Evolutionary conservation across 2,329 filamentous ascomycete genomes (phyloP).

Genomic region (Cryphonectria parasitica): DNA sequence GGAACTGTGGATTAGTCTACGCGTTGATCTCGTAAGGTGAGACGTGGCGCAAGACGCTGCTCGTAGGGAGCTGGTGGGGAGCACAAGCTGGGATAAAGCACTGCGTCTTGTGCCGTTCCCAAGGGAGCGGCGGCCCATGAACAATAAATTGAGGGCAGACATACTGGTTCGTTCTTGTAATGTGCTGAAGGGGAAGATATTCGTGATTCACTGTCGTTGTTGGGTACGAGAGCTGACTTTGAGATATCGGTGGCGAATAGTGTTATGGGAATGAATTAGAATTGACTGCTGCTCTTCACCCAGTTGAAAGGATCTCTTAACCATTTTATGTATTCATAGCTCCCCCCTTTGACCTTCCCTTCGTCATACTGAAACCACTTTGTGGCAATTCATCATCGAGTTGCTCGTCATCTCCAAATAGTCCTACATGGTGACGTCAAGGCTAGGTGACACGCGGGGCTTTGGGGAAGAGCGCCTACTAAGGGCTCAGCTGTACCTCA

Average conservation of each 20-base stretch:
- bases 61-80: not conserved
- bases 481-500: not conserved
- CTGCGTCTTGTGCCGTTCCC: not conserved
- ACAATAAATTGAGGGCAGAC: constrained; percentile 16
- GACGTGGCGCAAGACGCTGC: not conserved
- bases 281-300: not conserved
- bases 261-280: not conserved
- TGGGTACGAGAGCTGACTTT: not conserved
- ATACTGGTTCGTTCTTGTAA: constrained; percentile 15
- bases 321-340: constrained; percentile 1
- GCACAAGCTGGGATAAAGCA: not conserved
- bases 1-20: constrained; percentile 15
- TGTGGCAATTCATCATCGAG: constrained; percentile 17
- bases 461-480: not conserved
- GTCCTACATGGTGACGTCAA: constrained; percentile 16
- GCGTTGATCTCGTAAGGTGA: not conserved
- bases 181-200: not conserved
- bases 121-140: not conserved
- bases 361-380: constrained; percentile 12
- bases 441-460: constrained; percentile 1
- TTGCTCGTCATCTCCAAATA: constrained; percentile 12
- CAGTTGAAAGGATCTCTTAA: no score
- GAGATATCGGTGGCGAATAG: not conserved
- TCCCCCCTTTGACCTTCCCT: not conserved
- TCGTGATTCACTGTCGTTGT: not conserved